A percentile compares a stretch with the other conserved stretches of the same genome.
These are phyloP conservation scores for Aspergillus biplanus DNA, from an alignment of 495 filamentous ascomycete species.

Conservation along the genomic window DNA sequence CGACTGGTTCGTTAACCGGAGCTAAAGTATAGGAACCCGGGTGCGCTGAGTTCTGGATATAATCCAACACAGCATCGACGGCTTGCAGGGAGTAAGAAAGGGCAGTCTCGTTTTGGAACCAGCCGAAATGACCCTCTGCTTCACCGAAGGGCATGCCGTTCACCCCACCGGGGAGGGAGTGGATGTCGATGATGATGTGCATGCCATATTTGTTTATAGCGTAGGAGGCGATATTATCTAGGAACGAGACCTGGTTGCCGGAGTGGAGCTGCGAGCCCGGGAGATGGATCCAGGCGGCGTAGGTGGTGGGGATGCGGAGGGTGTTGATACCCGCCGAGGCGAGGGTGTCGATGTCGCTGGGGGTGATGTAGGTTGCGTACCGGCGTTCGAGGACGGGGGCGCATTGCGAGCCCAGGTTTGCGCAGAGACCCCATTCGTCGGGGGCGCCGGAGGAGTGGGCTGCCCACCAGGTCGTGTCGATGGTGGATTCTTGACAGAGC, in stretches of 20 bases:
- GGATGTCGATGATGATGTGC: slow-evolving; percentile 38
- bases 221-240: slow-evolving; percentile 32
- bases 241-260: slow-evolving; percentile 32
- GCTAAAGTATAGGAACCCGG: slow-evolving; percentile 33
- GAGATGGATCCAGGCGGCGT: slow-evolving; percentile 32
- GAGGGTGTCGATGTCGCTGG: slow-evolving; percentile 34
- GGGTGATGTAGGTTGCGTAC: slow-evolving; percentile 37
- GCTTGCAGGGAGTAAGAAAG: slow-evolving; percentile 32
- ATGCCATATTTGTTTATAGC: slow-evolving; percentile 35
- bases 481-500: slow-evolving; percentile 41
- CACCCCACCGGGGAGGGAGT: slow-evolving; percentile 36
- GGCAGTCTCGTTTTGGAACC: slow-evolving; percentile 35
- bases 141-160: slow-evolving; percentile 39
- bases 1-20: slow-evolving; percentile 27
- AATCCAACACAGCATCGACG: slow-evolving; percentile 31
- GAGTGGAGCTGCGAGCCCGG: slow-evolving; percentile 37
- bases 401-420: slow-evolving; percentile 31
- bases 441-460: slow-evolving; percentile 27
- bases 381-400: slow-evolving; percentile 30
- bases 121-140: slow-evolving; percentile 31
- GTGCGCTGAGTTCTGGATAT: slow-evolving; percentile 29
- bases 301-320: slow-evolving; percentile 38
- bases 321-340: slow-evolving; percentile 27
- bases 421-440: slow-evolving; percentile 40
- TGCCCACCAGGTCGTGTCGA: slow-evolving; percentile 34